phyloP scores from a whole-genome alignment of 2,329 filamentous ascomycete species.

The Alternaria triticimaculans region DNA sequence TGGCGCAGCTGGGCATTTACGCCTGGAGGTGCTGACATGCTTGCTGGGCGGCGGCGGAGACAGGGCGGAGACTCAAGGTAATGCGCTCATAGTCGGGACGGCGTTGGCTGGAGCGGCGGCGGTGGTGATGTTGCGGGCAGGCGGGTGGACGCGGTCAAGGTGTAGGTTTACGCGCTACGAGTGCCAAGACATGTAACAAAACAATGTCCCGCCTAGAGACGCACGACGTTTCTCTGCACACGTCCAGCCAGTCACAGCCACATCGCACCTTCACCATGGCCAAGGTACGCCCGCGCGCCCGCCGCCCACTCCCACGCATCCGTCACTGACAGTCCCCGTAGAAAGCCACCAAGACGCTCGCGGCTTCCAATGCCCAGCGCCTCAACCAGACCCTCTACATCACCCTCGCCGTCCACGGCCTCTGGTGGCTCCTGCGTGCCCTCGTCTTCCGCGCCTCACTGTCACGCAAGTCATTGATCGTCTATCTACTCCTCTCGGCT shows the following conservation, averaged over 20 bases:
- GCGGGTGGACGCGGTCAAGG: slow-evolving; percentile 11
- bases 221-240: neutral
- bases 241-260: neutral
- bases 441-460: slow-evolving; percentile 68
- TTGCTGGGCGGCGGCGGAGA: slow-evolving; percentile 3
- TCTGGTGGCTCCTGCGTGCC: slow-evolving; percentile 77
- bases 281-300: neutral
- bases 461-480: slow-evolving; percentile 57
- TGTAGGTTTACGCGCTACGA: slow-evolving; percentile 4
- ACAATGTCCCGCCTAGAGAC: neutral
- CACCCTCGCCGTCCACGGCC: slow-evolving; percentile 71
- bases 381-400: slow-evolving; percentile 84
- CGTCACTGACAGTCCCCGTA: slow-evolving; percentile 43
- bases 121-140: slow-evolving; percentile 10
- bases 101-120: neutral
- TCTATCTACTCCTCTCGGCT: slow-evolving; percentile 74
- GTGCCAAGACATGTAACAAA: slow-evolving; percentile 2
- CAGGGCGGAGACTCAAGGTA: slow-evolving; percentile 14
- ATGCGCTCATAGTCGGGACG: slow-evolving; percentile 10
- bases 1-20: slow-evolving; percentile 68
- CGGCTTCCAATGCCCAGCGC: slow-evolving; percentile 77
- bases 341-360: slow-evolving; percentile 66
- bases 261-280: slow-evolving; percentile 8
- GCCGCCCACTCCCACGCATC: neutral
- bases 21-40: slow-evolving; percentile 65